Base-by-base conservation (phyloP, 345 rosid species). In the Carallia pectinifolia region DNA sequence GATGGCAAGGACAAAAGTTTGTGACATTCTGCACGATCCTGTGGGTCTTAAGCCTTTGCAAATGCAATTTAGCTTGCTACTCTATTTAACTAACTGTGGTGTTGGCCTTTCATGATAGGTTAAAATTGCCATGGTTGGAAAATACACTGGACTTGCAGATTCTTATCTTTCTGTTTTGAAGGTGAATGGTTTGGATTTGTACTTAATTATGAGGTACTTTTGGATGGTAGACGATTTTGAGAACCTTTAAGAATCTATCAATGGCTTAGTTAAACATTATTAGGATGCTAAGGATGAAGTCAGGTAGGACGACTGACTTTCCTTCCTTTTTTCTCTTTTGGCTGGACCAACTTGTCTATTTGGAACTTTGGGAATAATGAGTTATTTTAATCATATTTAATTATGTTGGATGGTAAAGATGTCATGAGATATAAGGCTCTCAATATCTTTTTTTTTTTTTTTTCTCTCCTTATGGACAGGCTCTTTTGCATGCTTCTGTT, bases 401-500 rank as follows among this genome's bases (percentile, higher is more conserved):
- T 27, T 56, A 56, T 23, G 16, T 56, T 37, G 23, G 37, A 53
- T 2, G 6, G 7, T 15, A n/a, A 59, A 48, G 37, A 58, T 16
- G 16, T 47, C 63, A 12, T 55, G 61, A 67, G 56, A 61, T 53
- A 7, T 34, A 52, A 52, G 53, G 65, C 53, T 34, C 63, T 73
- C 34, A 56, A 65, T 44, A 12, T 16, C 50, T 12, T 0, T 44
- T 44, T 44, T 44, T 10, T 3, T 15, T 44, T 44, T 12, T 44
- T 74, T 74, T 23, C 23, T 23, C 23, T 23, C 23, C 54, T 19
- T 56, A 19, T n/a, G 67, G 56, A 65, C 84, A 94, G 98, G 97
- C 98, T 75, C 96, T 94, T 80, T 79, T 94, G 74, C 98, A 94
- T 84, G 96, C 98, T 47, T 94, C 95, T 76, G 86, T 94, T 81